These are phyloP conservation scores for Russula olivacea DNA, from an alignment of 768 basidiomycete species.

Conservation along the genomic window DNA sequence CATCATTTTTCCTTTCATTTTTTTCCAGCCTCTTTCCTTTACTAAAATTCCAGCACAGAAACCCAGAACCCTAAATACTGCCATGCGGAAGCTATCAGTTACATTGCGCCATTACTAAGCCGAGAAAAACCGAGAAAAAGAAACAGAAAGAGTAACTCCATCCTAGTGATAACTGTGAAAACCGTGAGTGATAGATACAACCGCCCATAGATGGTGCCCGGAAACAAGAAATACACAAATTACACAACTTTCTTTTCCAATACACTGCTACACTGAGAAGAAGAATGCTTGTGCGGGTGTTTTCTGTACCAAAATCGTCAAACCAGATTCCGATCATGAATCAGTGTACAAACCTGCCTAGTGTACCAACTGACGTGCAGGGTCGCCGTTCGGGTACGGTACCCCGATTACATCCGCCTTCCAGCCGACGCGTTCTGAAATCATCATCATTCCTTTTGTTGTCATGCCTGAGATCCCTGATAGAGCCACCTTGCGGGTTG, in stretches of 20 bases:
- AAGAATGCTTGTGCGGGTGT: slow-evolving; percentile 5
- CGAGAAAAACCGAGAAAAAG: not conserved
- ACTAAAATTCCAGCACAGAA: not conserved
- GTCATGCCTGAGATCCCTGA: not conserved
- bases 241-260: slow-evolving; percentile 16
- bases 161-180: slow-evolving; percentile 8
- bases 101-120: slow-evolving; percentile 15
- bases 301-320: not conserved
- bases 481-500: not conserved
- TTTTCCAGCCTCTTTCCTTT: not conserved
- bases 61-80: slow-evolving; percentile 9
- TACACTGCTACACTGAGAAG: slow-evolving; percentile 13
- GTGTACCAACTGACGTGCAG: not conserved
- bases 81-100: slow-evolving; percentile 15
- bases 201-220: slow-evolving; percentile 9
- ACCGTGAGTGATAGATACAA: slow-evolving; percentile 21
- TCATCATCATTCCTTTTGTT: slow-evolving; percentile 1
- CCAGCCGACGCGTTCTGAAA: slow-evolving; percentile 6
- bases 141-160: not conserved
- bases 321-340: not conserved
- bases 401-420: not conserved
- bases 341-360: slow-evolving; percentile 11
- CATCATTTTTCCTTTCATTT: not conserved
- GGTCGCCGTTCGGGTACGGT: not conserved
- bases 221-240: slow-evolving; percentile 12